Base-by-base conservation (phyloP, 192 early-diverging fungal genomes). In the Obelidium mucronatum region DNA sequence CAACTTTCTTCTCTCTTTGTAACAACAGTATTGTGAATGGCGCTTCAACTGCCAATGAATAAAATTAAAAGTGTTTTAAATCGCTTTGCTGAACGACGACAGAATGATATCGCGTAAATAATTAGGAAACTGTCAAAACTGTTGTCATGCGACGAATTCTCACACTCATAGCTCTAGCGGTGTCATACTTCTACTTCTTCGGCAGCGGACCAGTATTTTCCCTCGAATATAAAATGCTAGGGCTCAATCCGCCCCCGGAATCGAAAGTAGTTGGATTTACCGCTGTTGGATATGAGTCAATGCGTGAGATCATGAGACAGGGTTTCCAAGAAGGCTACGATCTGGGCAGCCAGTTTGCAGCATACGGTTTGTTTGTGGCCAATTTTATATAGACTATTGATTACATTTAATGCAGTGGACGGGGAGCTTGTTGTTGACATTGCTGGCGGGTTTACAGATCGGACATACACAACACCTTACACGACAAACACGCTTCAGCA, bases 361-460 rank as follows among this genome's bases (percentile, higher is more conserved):
- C 83, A 1, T 88, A 83, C 73, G 79, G 70, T 73, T 33, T 40
- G 64, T 13, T 2, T 22, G 4, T 28, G 30, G 30, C 11, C n/a
- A n/a, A n/a, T n/a, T n/a, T n/a, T n/a, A 31, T 65, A 11, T 11
- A 13, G 63, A 51, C 48, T 51, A 24, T 24, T 58, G 19, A 22
- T 8, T 28, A 22, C 13, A 8, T 58, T 51, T 68, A 1, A 26
- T 30, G 1, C 69, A 76, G 88, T 87, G 26, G 85, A 86, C 37
- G 87, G 87, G 1, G 63, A 86, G 35, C 79, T 81, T 2, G 87
- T 92, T n/a, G 82, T 91, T 6, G 87, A 92, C 58, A 39, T 93
- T 4, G 81, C 75, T 62, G 89, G 89, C n/a, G 93, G 93, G 19
- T 87, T 75, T 79, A 75, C 80, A 70, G 79, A 91, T 78, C 33